Evolutionary conservation across 2,329 filamentous ascomycete species (phyloP).

Genomic region (Colletotrichum horii): DNA sequence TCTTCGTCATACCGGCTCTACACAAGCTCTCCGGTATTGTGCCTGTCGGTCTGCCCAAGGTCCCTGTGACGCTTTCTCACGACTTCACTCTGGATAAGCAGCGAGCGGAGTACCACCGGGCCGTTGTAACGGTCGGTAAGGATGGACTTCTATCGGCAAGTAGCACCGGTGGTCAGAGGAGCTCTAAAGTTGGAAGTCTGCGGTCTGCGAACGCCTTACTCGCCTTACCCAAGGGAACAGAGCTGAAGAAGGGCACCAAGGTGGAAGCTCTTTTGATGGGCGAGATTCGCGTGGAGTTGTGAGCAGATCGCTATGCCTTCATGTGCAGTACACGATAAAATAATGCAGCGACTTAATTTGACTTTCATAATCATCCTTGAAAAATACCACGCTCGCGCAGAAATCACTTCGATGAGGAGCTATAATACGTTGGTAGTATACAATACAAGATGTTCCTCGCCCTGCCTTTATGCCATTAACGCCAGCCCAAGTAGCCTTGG

Average conservation of each 20-base stretch:
- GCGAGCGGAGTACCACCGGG: constrained; percentile 90
- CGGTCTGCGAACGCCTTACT: constrained; percentile 87
- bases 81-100: constrained; percentile 76
- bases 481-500: constrained; percentile 24
- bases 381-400: not conserved
- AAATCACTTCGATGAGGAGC: constrained; percentile 18
- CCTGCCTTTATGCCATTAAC: constrained; percentile 25
- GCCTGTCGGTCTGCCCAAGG: constrained; percentile 72
- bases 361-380: not conserved
- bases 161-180: constrained; percentile 90
- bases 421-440: constrained; percentile 23
- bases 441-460: constrained; percentile 22
- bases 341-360: not conserved
- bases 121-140: constrained; percentile 66
- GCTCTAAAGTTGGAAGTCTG: constrained; percentile 87
- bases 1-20: constrained; percentile 89
- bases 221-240: constrained; percentile 71
- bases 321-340: not conserved
- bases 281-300: constrained; percentile 31
- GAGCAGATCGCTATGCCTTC: not conserved
- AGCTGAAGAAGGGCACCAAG: constrained; percentile 70
- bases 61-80: constrained; percentile 74
- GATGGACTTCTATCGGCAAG: constrained; percentile 75
- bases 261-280: constrained; percentile 85
- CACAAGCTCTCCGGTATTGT: constrained; percentile 76